A percentile compares a stretch with the other conserved stretches of the same genome.
phyloP scores from a whole-genome alignment of 768 basidiomycete genomes.

The Xerocomus spinulosus region DNA sequence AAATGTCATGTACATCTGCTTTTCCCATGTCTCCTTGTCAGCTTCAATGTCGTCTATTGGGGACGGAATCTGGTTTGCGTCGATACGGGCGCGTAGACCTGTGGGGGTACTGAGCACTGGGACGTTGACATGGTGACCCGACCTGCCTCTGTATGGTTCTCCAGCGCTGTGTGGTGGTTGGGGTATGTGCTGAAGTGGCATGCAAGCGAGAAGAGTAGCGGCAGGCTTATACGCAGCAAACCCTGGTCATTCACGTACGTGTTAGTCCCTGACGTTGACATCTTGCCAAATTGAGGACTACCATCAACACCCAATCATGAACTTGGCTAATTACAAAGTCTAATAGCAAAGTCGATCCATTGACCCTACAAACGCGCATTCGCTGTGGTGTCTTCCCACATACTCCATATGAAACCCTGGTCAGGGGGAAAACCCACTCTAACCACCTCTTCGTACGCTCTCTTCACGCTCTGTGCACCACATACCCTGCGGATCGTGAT shows the following conservation, averaged over 20 bases:
- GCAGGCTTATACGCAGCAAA: neutral
- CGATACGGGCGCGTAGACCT: conserved; percentile 81
- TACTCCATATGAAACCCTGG: conserved; percentile 58
- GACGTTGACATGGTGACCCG: neutral
- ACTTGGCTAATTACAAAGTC: too few relatives aligned
- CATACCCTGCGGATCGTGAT: conserved; percentile 45
- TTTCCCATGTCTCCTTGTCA: conserved; percentile 77
- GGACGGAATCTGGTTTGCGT: conserved; percentile 89
- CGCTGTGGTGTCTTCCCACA: conserved; percentile 46
- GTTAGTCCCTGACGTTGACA: neutral
- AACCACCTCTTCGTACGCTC: conserved; percentile 44
- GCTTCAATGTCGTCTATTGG: conserved; percentile 72
- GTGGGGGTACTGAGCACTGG: conserved; percentile 6
- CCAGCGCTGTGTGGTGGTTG: conserved; percentile 61
- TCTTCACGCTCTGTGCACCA: conserved; percentile 45
- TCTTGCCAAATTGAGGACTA: neutral
- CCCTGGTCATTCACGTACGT: neutral
- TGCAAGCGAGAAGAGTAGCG: conserved; percentile 1
- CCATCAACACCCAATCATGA: too few relatives aligned
- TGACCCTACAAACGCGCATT: conserved; percentile 12
- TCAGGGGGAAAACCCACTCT: conserved; percentile 48
- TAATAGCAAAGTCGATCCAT: neutral
- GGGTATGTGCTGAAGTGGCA: conserved; percentile 38
- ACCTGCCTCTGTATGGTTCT: conserved; percentile 40
- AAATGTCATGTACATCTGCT: conserved; percentile 61